phyloP scores from a whole-genome alignment of 768 basidiomycete species.

The Russula foetens region DNA sequence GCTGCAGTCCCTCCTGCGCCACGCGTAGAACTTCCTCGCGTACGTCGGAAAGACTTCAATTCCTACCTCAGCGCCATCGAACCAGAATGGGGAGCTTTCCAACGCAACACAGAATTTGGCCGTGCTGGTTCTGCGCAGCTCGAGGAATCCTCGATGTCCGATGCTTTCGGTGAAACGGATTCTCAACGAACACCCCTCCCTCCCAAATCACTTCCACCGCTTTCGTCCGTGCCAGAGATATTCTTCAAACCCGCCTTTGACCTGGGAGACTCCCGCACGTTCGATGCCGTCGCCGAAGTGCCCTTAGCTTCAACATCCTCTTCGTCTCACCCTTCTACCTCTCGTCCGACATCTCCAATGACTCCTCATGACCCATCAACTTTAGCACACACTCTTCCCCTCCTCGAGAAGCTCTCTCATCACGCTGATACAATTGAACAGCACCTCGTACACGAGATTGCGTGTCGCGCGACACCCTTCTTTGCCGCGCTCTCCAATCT shows the following conservation, averaged over 20 bases:
- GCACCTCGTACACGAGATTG: constrained; percentile 90
- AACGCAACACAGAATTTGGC: constrained; percentile 34
- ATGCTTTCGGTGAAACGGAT: constrained; percentile 8
- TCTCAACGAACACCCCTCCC: constrained; percentile 27
- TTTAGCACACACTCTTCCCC: constrained; percentile 57
- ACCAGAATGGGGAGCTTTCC: constrained; percentile 73
- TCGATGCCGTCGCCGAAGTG: constrained; percentile 61
- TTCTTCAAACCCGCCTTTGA: constrained; percentile 79
- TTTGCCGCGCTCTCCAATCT: constrained; percentile 94
- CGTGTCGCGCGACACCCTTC: constrained; percentile 84
- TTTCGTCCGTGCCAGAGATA: constrained; percentile 68
- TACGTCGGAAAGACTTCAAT: constrained; percentile 78
- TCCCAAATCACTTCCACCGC: constrained; percentile 47
- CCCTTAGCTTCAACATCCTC: neutral
- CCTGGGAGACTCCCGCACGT: constrained; percentile 71
- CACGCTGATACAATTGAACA: constrained; percentile 92
- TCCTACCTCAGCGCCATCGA: constrained; percentile 64
- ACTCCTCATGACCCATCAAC: constrained; percentile 45
- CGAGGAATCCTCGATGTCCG: constrained; percentile 16
- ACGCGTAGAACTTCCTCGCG: constrained; percentile 70
- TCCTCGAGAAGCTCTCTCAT: constrained; percentile 85
- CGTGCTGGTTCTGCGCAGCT: constrained; percentile 28
- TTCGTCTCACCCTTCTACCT: constrained; percentile 9
- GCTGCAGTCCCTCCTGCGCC: constrained; percentile 65
- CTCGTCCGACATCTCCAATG: constrained; percentile 21